Base-by-base conservation (phyloP, 164 flowering plant genomes). In the Stephania yunnanensis region DNA sequence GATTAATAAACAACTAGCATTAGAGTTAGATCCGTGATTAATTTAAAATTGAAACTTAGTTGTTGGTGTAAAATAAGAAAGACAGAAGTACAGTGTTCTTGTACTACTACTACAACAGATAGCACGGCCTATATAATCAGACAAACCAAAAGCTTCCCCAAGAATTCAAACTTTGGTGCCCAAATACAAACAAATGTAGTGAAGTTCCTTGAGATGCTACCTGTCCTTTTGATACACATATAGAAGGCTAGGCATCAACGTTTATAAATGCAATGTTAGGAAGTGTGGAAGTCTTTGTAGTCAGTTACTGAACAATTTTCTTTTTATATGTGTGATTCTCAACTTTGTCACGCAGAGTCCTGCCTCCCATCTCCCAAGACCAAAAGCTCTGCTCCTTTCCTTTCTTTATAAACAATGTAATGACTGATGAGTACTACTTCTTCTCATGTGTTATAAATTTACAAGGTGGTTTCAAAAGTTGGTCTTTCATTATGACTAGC, bases 101-200 rank as follows among this genome's bases (percentile, higher is more conserved):
- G 71, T 30, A 69, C 5, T 66, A 66, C 42, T 46, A 19, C 50
- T 19, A 19, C 25, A 61, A 5, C 65, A 17, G 64, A 58, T 5
- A 58, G n/a, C 64, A 6, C 64, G n/a, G 20, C 36, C 36, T 31
- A 31, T 31, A 31, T 44, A 46, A 73, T 73, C 53, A 64, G 66
- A 61, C 75, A 73, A 73, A 73, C 29, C 53, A 65, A 70, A 73
- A 73, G 69, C 69, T 63, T 63, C 69, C 69, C 75, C 75, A 64
- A 73, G 69, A 71, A 71, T 53, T 50, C 74, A 71, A 53, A 71
- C 17, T 25, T 25, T 10, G 25, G 25, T 25, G 10, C 36, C 30
- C 10, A 50, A 36, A 36, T 36, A 36, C 42, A 36, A 4, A 36
- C 0, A 36, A 36, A 4, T 25, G 25, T 0, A 25, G 25, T 25